phyloP scores from a whole-genome alignment of 768 basidiomycete genomes.

The Cubamyces lactineus region DNA sequence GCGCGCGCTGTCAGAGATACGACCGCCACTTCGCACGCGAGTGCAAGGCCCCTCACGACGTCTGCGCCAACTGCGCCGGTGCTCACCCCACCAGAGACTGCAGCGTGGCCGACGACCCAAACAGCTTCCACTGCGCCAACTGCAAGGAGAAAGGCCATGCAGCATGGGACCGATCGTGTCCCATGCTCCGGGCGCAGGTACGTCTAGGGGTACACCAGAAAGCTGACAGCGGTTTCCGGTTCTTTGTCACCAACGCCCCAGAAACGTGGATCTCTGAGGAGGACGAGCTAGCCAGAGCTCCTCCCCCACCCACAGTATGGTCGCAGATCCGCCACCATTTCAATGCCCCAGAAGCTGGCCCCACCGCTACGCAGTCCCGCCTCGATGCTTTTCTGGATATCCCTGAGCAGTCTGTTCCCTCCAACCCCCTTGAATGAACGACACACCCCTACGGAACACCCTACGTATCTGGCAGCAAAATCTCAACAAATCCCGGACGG shows the following conservation, averaged over 20 bases:
- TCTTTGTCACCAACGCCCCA: conserved; percentile 8
- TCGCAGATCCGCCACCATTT: conserved; percentile 7
- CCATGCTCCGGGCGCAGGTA: not conserved
- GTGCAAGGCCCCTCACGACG: conserved; percentile 16
- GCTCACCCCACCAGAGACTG: conserved; percentile 30
- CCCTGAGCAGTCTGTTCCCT: not conserved
- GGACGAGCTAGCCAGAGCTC: conserved; percentile 2
- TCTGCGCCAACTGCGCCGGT: conserved; percentile 27
- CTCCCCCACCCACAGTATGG: conserved; percentile 14
- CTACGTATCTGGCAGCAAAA: conserved; percentile 37
- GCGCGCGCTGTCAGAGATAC: conserved; percentile 34
- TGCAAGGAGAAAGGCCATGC: conserved; percentile 35
- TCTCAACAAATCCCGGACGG: conserved; percentile 28
- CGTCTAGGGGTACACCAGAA: not conserved
- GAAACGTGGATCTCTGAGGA: conserved; percentile 7
- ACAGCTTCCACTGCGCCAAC: conserved; percentile 28
- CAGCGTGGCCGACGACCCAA: conserved; percentile 1
- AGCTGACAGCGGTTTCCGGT: conserved; percentile 13
- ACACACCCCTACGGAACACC: not conserved
- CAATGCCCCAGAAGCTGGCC: not conserved
- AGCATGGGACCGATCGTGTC: conserved; percentile 34
- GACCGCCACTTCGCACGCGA: conserved; percentile 23
- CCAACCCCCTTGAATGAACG: not conserved
- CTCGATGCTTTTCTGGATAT: not conserved
- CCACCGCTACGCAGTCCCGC: not conserved